Percentiles rank a stretch among this genome's conserved stretches.
Evolutionary conservation across 192 early-diverging fungal genomes (phyloP).

Genomic region (Umbelopsis sp.): DNA sequence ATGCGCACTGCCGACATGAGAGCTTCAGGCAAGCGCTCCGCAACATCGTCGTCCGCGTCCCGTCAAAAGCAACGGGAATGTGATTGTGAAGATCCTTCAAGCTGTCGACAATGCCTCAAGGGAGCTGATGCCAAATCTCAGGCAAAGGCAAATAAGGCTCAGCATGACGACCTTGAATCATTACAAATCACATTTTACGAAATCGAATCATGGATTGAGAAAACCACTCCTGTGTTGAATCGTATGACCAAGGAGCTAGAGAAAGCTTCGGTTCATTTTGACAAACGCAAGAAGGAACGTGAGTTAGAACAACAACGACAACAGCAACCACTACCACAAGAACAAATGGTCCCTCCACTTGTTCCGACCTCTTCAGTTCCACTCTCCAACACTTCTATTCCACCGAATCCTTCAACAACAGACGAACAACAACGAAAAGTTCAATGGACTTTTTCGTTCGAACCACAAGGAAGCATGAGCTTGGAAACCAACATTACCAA

Average conservation of each 20-base stretch:
- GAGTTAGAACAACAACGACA: background rate
- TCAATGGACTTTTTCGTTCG: conserved; percentile 38
- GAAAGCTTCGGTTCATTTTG: conserved; percentile 37
- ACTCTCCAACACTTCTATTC: background rate
- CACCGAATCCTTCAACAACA: background rate
- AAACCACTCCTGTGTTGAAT: conserved; percentile 34
- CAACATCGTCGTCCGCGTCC: background rate
- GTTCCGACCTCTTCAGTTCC: background rate
- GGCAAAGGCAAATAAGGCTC: conserved; percentile 30
- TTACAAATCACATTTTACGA: conserved; percentile 48
- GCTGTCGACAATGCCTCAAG: background rate
- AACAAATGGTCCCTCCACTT: background rate
- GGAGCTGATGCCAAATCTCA: conserved; percentile 23
- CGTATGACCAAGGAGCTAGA: conserved; percentile 46
- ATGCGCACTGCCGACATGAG: conserved; percentile 4
- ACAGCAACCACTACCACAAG: too few species aligned
- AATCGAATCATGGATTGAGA: conserved; percentile 46
- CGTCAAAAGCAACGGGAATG: background rate
- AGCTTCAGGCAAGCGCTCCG: conserved; percentile 5
- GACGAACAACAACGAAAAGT: conserved; percentile 6
- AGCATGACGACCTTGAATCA: conserved; percentile 40
- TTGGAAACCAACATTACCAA: conserved; percentile 43
- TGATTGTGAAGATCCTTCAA: background rate
- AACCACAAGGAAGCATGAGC: conserved; percentile 31
- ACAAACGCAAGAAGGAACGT: conserved; percentile 23